Evolutionary conservation across 1,284 basidiomycete species (phyloP).

Genomic region (Malassezia dermatis): DNA sequence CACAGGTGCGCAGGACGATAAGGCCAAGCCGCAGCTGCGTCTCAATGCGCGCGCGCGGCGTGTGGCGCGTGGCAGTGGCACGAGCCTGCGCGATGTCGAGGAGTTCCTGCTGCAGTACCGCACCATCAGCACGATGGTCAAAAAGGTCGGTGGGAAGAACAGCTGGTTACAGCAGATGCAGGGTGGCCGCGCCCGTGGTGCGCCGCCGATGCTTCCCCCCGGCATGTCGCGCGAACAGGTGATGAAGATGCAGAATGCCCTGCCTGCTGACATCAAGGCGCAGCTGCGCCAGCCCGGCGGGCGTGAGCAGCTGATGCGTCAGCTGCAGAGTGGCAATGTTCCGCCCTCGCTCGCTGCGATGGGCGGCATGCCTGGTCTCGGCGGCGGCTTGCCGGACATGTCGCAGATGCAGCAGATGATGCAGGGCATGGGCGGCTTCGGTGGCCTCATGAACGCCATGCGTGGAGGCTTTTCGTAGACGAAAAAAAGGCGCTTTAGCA

Average conservation of each 20-base stretch:
- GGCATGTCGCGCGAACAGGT: slow-evolving; percentile 42
- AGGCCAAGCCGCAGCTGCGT: slow-evolving; percentile 26
- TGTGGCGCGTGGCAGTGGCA: slow-evolving; percentile 89
- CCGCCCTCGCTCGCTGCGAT: slow-evolving; percentile 21
- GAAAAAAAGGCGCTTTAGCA: background rate
- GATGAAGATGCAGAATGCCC: slow-evolving; percentile 42
- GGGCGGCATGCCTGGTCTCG: slow-evolving; percentile 18
- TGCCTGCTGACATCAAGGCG: slow-evolving; percentile 46
- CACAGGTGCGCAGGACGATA: background rate
- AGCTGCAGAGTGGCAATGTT: slow-evolving; percentile 35
- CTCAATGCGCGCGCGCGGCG: slow-evolving; percentile 54
- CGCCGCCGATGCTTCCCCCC: slow-evolving; percentile 38
- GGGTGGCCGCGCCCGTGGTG: slow-evolving; percentile 24
- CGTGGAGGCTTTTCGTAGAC: slow-evolving; percentile 57
- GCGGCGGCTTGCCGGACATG: slow-evolving; percentile 35
- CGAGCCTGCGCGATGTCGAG: slow-evolving; percentile 89
- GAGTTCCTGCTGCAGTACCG: slow-evolving; percentile 63
- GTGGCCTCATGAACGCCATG: slow-evolving; percentile 66
- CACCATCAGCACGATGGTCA: slow-evolving; percentile 55
- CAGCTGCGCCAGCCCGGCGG: slow-evolving; percentile 45
- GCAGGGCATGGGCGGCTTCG: slow-evolving; percentile 47
- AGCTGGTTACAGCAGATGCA: slow-evolving; percentile 51
- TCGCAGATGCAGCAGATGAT: slow-evolving; percentile 47
- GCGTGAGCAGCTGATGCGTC: slow-evolving; percentile 33
- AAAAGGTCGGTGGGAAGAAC: slow-evolving; percentile 89